Conservation (phyloP, 805 yeast genomes). For the Nakazawaea anatomiae region DNA sequence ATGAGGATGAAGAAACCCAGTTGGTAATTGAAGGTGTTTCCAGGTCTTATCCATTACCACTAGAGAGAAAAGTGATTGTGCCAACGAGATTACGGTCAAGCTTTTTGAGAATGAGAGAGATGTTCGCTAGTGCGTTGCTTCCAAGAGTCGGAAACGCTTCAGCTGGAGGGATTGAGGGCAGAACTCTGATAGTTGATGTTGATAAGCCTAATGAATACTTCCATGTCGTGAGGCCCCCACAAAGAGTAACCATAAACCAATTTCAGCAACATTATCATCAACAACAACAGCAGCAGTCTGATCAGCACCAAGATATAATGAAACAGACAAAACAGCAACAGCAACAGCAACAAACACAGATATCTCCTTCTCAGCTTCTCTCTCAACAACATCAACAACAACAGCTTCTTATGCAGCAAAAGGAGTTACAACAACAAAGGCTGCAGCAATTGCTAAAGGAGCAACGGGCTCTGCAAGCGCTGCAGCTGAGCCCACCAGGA, state of each 20-base stretch:
- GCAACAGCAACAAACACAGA: slow-evolving; percentile 2
- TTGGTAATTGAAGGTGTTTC: slow-evolving; percentile 87
- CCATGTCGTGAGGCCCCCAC: slow-evolving; percentile 46
- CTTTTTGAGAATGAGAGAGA: slow-evolving; percentile 85
- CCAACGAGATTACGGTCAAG: slow-evolving; percentile 68
- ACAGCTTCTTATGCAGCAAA: neutral
- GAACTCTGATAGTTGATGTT: slow-evolving; percentile 69
- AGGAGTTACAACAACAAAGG: slow-evolving; percentile 17
- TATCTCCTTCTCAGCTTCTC: neutral
- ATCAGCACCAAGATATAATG: slow-evolving; percentile 3
- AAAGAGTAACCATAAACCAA: slow-evolving; percentile 22
- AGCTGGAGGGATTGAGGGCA: slow-evolving; percentile 74
- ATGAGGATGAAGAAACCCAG: slow-evolving; percentile 90
- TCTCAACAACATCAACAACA: slow-evolving; percentile 7
- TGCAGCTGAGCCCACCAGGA: neutral
- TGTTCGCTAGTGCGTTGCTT: slow-evolving; percentile 81
- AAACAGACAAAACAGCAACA: slow-evolving; percentile 2
- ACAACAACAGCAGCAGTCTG: slow-evolving; percentile 7
- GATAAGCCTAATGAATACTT: slow-evolving; percentile 65
- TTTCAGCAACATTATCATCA: slow-evolving; percentile 10
- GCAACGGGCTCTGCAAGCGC: neutral
- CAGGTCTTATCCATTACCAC: slow-evolving; percentile 73
- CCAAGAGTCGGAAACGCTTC: slow-evolving; percentile 53
- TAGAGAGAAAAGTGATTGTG: slow-evolving; percentile 67
- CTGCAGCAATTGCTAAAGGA: slow-evolving; percentile 11